Conservation (phyloP, 805 yeast genomes). For the Pichia occidentalis region DNA sequence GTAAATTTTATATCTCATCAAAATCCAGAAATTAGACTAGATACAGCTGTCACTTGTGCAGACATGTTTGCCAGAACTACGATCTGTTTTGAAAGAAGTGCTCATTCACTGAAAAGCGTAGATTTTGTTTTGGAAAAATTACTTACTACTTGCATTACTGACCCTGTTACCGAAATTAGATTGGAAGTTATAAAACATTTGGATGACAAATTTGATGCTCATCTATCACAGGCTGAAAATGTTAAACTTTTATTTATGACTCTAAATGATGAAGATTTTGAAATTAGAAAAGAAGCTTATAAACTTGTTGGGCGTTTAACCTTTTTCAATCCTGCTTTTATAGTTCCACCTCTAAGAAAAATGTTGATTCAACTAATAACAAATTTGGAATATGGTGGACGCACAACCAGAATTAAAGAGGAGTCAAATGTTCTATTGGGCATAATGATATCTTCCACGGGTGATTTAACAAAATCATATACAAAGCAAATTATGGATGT, state of each 20-base stretch:
- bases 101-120: slow-evolving; percentile 74
- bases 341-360: slow-evolving; percentile 87
- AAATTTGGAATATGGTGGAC: slow-evolving; percentile 74
- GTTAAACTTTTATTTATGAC: slow-evolving; percentile 81
- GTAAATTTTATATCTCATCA: slow-evolving; percentile 79
- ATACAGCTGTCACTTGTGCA: slow-evolving; percentile 81
- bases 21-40: slow-evolving; percentile 69
- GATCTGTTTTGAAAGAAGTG: slow-evolving; percentile 76
- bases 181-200: slow-evolving; percentile 69
- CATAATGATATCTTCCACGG: slow-evolving; percentile 67
- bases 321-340: slow-evolving; percentile 86
- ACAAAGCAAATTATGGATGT: slow-evolving; percentile 87
- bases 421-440: slow-evolving; percentile 77
- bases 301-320: slow-evolving; percentile 79
- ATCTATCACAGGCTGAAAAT: slow-evolving; percentile 88
- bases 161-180: slow-evolving; percentile 80
- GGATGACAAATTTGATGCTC: slow-evolving; percentile 78
- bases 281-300: slow-evolving; percentile 72
- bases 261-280: slow-evolving; percentile 82
- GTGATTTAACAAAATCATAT: slow-evolving; percentile 82
- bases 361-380: slow-evolving; percentile 80
- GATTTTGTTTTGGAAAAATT: slow-evolving; percentile 78
- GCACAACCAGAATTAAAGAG: slow-evolving; percentile 66
- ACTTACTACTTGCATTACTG: slow-evolving; percentile 78
- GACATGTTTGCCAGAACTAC: slow-evolving; percentile 70